Evolutionary conservation across 2,329 filamentous ascomycete genomes (phyloP), one percentile per base, ranked within the genome.

Genomic region (Hypoxylon sp.): DNA sequence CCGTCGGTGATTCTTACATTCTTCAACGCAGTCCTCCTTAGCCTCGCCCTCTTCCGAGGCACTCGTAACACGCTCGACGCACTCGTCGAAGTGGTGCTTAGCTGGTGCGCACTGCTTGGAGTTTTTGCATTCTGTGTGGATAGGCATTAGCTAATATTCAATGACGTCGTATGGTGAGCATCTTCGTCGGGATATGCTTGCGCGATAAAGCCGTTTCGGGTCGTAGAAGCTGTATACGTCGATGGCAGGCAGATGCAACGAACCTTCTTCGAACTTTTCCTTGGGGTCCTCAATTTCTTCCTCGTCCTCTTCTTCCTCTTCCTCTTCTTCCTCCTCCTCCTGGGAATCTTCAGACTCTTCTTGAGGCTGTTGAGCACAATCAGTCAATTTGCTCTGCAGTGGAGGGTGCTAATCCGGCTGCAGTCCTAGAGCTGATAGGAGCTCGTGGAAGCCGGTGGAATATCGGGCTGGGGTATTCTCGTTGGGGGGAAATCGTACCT

Each of bases 51-150:
- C 88, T 75, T 91, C 88, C 78, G 93, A 89, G 73, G 83, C 80
- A 67, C 79, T 79, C 68, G 90, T 93, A 75, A 99, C 96, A 77
- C 96, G 94, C 89, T 97, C 94, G 76, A 95, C 94, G 82, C 96
- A 99, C 85, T 98, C 93, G 74, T 98, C 95, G 82, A 92, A 98
- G 88, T 99, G 96, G 88, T 98, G 95, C 90, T 98, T 99, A 79
- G 89, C 88, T 67, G 92, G 91, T 69, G 91, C 87, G 85, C 96
- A 99, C 82, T 92, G 86, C 82, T 91, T 88, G 73, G 94, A 94
- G 82, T 95, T 89, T 83, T 89, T 89, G 89, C 96, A 99, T 80
- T 97, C 96, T 98, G 82, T 37, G 75, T 75, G 19, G 56, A 75
- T 61, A 74, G n/a, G 55, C 53, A 57, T 68, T 54, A 74, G 61